These are phyloP conservation scores for Nicotiana otophora DNA, from an alignment of 257 asterid genomes.

Conservation along the genomic window DNA sequence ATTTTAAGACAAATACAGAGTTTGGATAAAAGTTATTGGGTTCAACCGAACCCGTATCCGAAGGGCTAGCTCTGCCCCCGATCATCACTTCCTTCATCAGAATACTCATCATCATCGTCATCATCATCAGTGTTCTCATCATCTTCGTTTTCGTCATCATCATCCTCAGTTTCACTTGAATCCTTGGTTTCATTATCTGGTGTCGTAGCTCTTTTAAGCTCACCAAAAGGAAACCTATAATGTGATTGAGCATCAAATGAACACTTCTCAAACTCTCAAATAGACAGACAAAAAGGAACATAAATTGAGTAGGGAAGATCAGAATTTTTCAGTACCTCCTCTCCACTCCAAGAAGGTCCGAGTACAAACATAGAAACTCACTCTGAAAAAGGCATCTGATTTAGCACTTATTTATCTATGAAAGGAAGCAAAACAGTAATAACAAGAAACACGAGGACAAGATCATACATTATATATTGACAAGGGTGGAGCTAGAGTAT, in stretches of 20 bases:
- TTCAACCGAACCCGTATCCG: too few species aligned
- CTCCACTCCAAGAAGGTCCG: slow-evolving; percentile 9
- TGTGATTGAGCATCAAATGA: neutral
- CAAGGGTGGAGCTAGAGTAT: too few species aligned
- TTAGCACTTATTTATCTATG: neutral
- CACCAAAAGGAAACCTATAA: slow-evolving; percentile 21
- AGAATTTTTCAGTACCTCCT: neutral
- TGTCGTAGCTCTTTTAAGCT: neutral
- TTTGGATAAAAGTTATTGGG: too few species aligned
- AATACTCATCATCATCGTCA: neutral
- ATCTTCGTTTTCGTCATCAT: neutral
- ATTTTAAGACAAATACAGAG: too few species aligned
- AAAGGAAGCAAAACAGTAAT: neutral
- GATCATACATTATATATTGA: neutral
- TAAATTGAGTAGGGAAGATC: neutral
- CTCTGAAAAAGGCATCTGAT: slow-evolving; percentile 6
- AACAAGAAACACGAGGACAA: neutral
- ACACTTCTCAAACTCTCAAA: neutral
- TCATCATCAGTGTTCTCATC: neutral
- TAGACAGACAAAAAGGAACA: neutral
- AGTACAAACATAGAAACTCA: slow-evolving; percentile 9
- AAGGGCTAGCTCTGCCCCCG: too few species aligned
- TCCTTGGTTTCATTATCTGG: slow-evolving; percentile 11
- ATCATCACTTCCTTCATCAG: slow-evolving; percentile 10
- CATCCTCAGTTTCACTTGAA: slow-evolving; percentile 18